Conservation (phyloP, 139 green algal genomes). For the Coelastrella sp. region DNA sequence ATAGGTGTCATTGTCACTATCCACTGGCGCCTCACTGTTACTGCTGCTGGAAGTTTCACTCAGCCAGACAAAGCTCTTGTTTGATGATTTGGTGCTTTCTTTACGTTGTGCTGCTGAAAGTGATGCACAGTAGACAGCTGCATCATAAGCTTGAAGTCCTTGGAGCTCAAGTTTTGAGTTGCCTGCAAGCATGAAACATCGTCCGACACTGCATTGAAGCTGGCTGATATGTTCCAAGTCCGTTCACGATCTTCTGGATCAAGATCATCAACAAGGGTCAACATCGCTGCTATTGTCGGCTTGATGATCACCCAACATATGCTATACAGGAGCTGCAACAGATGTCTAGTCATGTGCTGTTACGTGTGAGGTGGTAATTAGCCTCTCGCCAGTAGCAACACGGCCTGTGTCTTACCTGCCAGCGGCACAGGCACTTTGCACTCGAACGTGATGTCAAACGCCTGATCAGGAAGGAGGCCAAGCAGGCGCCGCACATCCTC, state of each 20-base stretch:
- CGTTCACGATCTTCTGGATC: too few species aligned
- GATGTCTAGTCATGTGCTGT: too few species aligned
- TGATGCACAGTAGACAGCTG: slow-evolving; percentile 47
- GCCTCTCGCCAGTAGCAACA: background rate
- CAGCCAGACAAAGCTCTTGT: background rate
- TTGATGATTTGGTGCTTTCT: background rate
- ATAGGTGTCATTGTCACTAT: too few species aligned
- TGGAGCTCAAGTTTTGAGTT: slow-evolving; percentile 36
- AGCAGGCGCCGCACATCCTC: slow-evolving; percentile 50
- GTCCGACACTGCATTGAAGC: background rate
- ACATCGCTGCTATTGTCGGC: too few species aligned
- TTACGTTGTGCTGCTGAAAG: slow-evolving; percentile 32
- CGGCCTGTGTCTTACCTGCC: background rate
- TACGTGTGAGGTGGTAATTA: too few species aligned
- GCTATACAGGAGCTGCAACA: too few species aligned
- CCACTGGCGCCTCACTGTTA: too few species aligned
- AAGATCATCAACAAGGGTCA: too few species aligned
- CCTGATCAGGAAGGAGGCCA: slow-evolving; percentile 38
- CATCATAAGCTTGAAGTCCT: slow-evolving; percentile 27
- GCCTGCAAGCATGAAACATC: background rate
- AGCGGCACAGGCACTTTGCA: slow-evolving; percentile 43
- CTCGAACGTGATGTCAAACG: slow-evolving; percentile 58
- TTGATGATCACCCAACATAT: too few species aligned
- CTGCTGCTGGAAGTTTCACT: background rate
- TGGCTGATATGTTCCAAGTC: too few species aligned